Evolutionary conservation across 495 filamentous ascomycete genomes (phyloP).

Genomic region (Neurospora discreta): DNA sequence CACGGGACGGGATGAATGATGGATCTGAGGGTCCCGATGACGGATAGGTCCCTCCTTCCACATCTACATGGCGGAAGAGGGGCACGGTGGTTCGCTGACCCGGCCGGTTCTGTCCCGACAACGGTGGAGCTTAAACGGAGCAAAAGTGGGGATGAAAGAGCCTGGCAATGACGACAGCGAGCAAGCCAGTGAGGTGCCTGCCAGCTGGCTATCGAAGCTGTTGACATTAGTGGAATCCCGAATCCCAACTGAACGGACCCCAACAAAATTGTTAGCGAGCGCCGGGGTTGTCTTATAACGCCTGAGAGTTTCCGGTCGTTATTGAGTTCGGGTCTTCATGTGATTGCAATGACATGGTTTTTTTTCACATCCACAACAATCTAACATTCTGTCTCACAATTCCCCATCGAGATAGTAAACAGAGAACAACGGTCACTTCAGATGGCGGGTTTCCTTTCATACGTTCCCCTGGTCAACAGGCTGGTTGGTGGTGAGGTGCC

Average conservation of each 20-base stretch:
- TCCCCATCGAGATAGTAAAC: neutral
- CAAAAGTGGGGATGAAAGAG: neutral
- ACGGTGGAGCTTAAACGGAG: neutral
- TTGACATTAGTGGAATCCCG: neutral
- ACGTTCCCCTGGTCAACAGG: conserved; percentile 36
- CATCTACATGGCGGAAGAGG: neutral
- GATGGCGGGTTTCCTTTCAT: conserved; percentile 37
- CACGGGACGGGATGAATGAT: neutral
- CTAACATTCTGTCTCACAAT: neutral
- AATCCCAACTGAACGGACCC: neutral
- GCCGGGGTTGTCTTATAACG: neutral
- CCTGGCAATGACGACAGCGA: neutral
- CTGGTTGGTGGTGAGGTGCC: conserved; percentile 20
- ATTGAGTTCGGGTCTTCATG: neutral
- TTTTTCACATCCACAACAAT: neutral
- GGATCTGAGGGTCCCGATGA: neutral
- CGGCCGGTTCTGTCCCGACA: neutral
- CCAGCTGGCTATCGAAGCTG: neutral
- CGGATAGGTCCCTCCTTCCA: neutral
- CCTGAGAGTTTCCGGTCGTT: neutral
- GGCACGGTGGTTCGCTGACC: neutral
- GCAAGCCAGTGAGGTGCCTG: neutral
- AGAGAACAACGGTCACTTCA: neutral
- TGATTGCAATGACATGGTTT: neutral
- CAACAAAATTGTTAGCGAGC: neutral